Evolutionary conservation across 2,329 filamentous ascomycete genomes (phyloP), one percentile per base, ranked within the genome.

Genomic region (Cladosporium oxysporum): DNA sequence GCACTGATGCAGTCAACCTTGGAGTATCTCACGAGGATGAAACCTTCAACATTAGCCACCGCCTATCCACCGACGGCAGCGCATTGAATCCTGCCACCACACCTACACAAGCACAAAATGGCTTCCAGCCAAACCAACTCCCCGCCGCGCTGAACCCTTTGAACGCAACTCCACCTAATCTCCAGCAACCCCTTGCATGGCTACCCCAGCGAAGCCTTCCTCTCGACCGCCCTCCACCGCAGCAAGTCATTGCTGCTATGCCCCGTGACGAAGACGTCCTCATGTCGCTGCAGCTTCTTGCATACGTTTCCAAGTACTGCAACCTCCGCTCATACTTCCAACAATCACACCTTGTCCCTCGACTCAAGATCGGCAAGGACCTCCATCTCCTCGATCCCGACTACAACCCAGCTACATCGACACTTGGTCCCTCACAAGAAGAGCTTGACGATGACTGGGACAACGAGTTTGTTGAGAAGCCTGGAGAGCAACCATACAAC

Each of bases 221-320:
- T 11, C 66, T 71, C 26, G 73, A 75, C 58, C 70, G 73, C 58
- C 68, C 72, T 5, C 68, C 73, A 12, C 70, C 71, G 6, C 86
- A 90, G 18, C 89, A 90, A 71, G 89, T 96, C 72, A 82, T 97
- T 35, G 91, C 93, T 31, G 90, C 93, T 12, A 96, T 98, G 91
- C 95, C 95, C 11, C 88, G 95, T 60, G 95, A 99, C 73, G 95
- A 99, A 78, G 95, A 99, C 74, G 95, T 99, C 2, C 84, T 99
- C 69, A 97, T 99, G 94, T 97, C 95, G 6, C 85, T 99, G 44
- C 95, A 99, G 79, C 87, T 99, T 23, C 86, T 99, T 55, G 95
- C 95, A 18, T 99, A 99, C 77, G 94, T 99, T 65, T 97, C 93
- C 28, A 99, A 99, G 79, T 99, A 99, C 80, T 98, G 95, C 83